These are phyloP conservation scores for Cenococcum geophilum DNA, from an alignment of 495 filamentous ascomycete species.

Conservation along the genomic window DNA sequence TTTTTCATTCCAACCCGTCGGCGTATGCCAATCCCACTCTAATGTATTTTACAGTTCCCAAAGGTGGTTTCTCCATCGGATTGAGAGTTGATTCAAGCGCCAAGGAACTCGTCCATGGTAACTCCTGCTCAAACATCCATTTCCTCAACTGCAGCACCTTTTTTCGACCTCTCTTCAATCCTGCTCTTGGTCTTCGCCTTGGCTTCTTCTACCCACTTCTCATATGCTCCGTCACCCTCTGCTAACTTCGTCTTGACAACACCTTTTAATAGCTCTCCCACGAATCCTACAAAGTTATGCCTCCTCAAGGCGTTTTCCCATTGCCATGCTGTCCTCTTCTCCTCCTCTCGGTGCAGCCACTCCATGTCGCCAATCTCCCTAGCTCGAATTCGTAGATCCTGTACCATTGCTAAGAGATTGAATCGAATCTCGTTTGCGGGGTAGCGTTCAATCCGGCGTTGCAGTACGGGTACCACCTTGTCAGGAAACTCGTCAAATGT, in stretches of 20 bases:
- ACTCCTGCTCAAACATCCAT: conserved; percentile 26
- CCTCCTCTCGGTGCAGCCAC: conserved; percentile 69
- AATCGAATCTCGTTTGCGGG: conserved; percentile 84
- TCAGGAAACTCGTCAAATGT: conserved; percentile 63
- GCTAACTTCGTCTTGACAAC: conserved; percentile 67
- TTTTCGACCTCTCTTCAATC: conserved; percentile 51
- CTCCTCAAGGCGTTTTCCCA: conserved; percentile 93
- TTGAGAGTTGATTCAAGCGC: background rate
- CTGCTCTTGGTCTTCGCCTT: conserved; percentile 64
- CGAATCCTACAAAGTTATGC: conserved; percentile 96
- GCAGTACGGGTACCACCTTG: conserved; percentile 80
- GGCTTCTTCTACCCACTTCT: conserved; percentile 72
- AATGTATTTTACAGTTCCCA: background rate
- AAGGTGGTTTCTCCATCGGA: too few species aligned
- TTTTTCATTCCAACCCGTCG: background rate
- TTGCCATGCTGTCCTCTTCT: conserved; percentile 77
- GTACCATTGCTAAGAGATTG: conserved; percentile 88
- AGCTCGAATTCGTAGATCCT: conserved; percentile 69
- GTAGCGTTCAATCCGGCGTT: conserved; percentile 77
- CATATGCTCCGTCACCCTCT: conserved; percentile 55
- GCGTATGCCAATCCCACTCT: background rate
- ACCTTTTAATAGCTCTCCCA: conserved; percentile 82
- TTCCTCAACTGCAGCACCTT: conserved; percentile 34
- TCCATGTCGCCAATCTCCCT: conserved; percentile 78
- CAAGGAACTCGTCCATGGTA: background rate